A percentile compares a stretch with the other conserved stretches of the same genome.
phyloP scores from a whole-genome alignment of 2,329 filamentous ascomycete genomes.

The Alternaria sp. region DNA sequence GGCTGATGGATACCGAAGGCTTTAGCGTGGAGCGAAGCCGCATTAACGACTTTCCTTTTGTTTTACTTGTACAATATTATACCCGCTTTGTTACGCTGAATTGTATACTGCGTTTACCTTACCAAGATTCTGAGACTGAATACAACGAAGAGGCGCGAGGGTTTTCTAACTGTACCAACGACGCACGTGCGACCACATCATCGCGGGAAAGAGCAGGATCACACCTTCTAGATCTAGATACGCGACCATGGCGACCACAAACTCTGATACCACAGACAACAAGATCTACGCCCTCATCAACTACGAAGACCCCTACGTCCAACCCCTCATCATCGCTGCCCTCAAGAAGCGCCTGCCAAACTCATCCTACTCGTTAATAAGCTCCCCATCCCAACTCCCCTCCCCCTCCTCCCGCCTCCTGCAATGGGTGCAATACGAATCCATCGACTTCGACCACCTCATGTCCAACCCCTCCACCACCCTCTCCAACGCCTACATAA shows the following conservation, averaged over 20 bases:
- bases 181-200: background rate
- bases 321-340: constrained; percentile 81
- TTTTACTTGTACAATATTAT: constrained; percentile 17
- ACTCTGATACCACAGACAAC: too few species aligned
- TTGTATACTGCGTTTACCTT: background rate
- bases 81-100: constrained; percentile 1
- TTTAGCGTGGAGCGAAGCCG: constrained; percentile 6
- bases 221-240: background rate
- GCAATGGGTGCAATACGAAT: constrained; percentile 86
- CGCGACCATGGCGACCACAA: background rate
- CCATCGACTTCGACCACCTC: constrained; percentile 81
- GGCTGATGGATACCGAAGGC: constrained; percentile 17
- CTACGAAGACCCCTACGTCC: constrained; percentile 89
- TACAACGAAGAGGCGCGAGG: too few species aligned
- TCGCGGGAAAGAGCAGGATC: background rate
- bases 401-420: constrained; percentile 61
- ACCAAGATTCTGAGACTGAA: too few species aligned
- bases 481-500: constrained; percentile 88
- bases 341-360: constrained; percentile 67
- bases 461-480: constrained; percentile 66
- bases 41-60: constrained; percentile 29
- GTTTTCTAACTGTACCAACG: too few species aligned
- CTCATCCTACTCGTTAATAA: constrained; percentile 62
- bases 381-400: constrained; percentile 57
- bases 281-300: constrained; percentile 75